These are phyloP conservation scores for Kwoniella shandongensis DNA, from an alignment of 768 basidiomycete genomes.

Conservation along the genomic window DNA sequence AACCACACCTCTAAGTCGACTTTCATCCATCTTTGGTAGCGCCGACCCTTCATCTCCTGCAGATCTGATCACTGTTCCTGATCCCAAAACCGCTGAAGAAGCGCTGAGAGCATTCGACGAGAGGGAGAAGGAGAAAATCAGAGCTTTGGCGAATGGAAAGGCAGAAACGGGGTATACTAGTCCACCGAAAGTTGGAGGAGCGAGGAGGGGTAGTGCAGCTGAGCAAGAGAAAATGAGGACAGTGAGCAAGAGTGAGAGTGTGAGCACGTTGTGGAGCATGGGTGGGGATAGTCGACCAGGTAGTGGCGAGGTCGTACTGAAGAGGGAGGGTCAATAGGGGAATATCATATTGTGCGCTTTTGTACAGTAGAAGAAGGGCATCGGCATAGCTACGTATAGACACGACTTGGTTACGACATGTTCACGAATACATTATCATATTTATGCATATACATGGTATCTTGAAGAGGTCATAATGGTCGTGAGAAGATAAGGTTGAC, in stretches of 20 bases:
- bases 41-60: constrained; percentile 59
- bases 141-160: constrained; percentile 72
- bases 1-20: constrained; percentile 57
- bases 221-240: constrained; percentile 7
- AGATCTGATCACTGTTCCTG: constrained; percentile 64
- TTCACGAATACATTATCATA: too few species aligned
- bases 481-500: too few species aligned
- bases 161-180: constrained; percentile 44
- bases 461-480: too few species aligned
- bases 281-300: constrained; percentile 20
- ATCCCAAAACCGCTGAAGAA: constrained; percentile 75
- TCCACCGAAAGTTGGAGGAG: constrained; percentile 13
- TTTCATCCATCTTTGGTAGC: constrained; percentile 58
- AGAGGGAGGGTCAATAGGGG: background rate
- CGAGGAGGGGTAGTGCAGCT: background rate
- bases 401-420: too few species aligned
- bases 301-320: constrained; percentile 10
- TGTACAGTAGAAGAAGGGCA: too few species aligned
- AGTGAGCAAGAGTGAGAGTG: constrained; percentile 38
- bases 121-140: constrained; percentile 69
- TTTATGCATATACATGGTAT: too few species aligned
- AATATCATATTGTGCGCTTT: too few species aligned
- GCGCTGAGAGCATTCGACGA: constrained; percentile 75
- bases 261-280: constrained; percentile 38
- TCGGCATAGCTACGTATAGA: too few species aligned